Base-by-base conservation (phyloP, 768 basidiomycete species). In the Kwoniella sp. region DNA sequence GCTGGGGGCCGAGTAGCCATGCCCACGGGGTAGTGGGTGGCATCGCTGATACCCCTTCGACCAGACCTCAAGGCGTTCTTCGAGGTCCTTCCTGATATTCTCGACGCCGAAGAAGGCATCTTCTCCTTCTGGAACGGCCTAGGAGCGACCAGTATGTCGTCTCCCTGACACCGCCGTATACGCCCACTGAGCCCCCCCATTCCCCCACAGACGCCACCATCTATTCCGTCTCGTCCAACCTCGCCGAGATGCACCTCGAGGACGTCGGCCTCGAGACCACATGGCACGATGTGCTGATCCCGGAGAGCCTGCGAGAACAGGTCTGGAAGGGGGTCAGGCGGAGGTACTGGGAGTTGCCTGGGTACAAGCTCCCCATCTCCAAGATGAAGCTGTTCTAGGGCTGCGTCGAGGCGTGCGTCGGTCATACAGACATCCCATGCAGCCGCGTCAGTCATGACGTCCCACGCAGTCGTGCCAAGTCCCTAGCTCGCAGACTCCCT, bases 41-140 rank as follows among this genome's bases (percentile, higher is more conserved):
- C n/a, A n/a, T n/a, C n/a, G 48, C 36, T 42, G 12, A 44, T 27
- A 11, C 37, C 27, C 20, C 15, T 46, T 2, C 28, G 23, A 50
- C 3, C 34, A 78, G 86, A 86, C 56, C 79, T 98, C 32, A 82
- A 81, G 60, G 76, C 77, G 26, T 93, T 98, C 76, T 96, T 99
- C 73, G 82, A 83, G 48, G 77, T 80, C 38, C 73, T 95, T 2
- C 89, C 88, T 2, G 79, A 86, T 62, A 78, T 99, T 4, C 78
- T 96, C 14, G 79, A 79, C 19, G 83, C 83, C 12, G 80, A 83
- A n/a, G 78, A 83, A 12, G 85, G 86, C n/a, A 79, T 83, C 14
- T 88, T 92, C 70, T 86, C 89, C 55, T 99, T 98, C 76, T 99
- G 98, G 80, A 89, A 99, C 67, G 95, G 95, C 11, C 80, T 99